These are phyloP conservation scores for Penicillium concentricum DNA, from an alignment of 2,329 filamentous ascomycete genomes.

Conservation along the genomic window DNA sequence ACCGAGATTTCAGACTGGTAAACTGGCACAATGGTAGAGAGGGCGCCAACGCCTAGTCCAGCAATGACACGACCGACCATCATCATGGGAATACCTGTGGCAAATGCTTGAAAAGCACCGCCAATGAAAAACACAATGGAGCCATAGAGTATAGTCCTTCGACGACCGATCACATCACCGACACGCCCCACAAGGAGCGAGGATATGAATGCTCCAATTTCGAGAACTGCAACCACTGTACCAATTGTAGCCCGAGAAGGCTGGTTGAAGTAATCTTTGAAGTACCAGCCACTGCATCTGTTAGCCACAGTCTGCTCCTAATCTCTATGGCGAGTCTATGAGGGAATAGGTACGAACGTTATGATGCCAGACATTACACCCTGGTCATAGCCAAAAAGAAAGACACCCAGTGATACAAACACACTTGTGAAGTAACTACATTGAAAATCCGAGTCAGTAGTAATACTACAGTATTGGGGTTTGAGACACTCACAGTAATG, in stretches of 20 bases:
- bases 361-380: slow-evolving; percentile 69
- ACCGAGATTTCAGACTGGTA: slow-evolving; percentile 90
- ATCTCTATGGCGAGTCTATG: not conserved
- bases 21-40: slow-evolving; percentile 88
- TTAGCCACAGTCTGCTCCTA: not conserved
- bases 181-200: slow-evolving; percentile 83
- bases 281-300: slow-evolving; percentile 69
- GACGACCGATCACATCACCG: slow-evolving; percentile 86
- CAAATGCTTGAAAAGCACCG: slow-evolving; percentile 78
- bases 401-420: slow-evolving; percentile 63
- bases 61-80: slow-evolving; percentile 75
- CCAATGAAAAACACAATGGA: slow-evolving; percentile 84
- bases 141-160: slow-evolving; percentile 88
- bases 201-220: slow-evolving; percentile 87
- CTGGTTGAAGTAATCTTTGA: slow-evolving; percentile 89
- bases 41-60: slow-evolving; percentile 80
- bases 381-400: slow-evolving; percentile 65
- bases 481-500: slow-evolving; percentile 70
- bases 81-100: slow-evolving; percentile 88
- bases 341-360: slow-evolving; percentile 48
- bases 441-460: slow-evolving; percentile 23
- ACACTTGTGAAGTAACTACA: slow-evolving; percentile 90
- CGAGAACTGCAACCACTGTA: slow-evolving; percentile 96
- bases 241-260: slow-evolving; percentile 84
- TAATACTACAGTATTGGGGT: slow-evolving; percentile 2